These are phyloP conservation scores for Rhynchosporium graminicola DNA, from an alignment of 2,329 filamentous ascomycete species.

Conservation along the genomic window DNA sequence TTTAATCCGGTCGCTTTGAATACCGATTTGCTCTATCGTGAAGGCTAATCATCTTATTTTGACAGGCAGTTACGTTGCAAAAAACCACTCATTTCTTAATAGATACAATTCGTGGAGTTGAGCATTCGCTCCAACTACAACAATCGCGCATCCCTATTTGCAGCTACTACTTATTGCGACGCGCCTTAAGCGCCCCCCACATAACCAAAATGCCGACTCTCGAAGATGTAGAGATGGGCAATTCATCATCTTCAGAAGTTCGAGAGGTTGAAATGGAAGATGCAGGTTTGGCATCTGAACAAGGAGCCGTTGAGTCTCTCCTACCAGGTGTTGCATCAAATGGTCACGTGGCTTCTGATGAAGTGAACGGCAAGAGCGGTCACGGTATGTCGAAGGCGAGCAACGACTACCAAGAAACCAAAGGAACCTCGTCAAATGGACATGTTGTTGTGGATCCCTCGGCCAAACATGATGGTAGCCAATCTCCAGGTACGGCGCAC, in stretches of 20 bases:
- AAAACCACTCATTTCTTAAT: not conserved
- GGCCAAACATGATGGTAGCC: constrained; percentile 6
- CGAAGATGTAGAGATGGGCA: constrained; percentile 15
- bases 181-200: not conserved
- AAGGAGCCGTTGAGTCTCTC: not conserved
- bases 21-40: not conserved
- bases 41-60: not conserved
- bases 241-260: constrained; percentile 6
- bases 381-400: not conserved
- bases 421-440: not conserved
- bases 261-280: constrained; percentile 14
- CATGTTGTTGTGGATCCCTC: not conserved
- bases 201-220: constrained; percentile 9
- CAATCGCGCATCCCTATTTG: constrained; percentile 3
- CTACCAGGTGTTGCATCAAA: not conserved
- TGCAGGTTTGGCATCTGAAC: not conserved
- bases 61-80: not conserved
- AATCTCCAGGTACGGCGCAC: constrained; percentile 1
- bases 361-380: not conserved
- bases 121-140: not conserved
- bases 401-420: not conserved
- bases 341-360: constrained; percentile 6
- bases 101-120: not conserved
- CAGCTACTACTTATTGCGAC: not conserved
- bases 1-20: not conserved